These are phyloP conservation scores for Metarhizium guizhouense DNA, from an alignment of 2,329 filamentous ascomycete genomes.

Conservation along the genomic window DNA sequence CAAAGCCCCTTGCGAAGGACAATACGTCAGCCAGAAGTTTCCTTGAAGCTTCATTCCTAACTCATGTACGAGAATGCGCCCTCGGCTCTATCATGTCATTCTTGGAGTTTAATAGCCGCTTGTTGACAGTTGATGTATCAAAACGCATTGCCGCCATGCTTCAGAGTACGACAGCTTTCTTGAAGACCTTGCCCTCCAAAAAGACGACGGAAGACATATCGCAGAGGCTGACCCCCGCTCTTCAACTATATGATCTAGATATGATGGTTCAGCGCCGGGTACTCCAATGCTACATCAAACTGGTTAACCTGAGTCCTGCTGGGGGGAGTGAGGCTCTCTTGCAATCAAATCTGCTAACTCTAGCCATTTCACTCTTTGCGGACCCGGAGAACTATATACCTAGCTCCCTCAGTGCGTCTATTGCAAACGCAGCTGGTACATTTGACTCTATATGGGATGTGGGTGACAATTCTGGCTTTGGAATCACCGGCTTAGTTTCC, in stretches of 20 bases:
- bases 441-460: conserved; percentile 96
- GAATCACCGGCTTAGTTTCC: conserved; percentile 75
- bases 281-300: conserved; percentile 86
- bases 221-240: conserved; percentile 71
- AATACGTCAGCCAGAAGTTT: conserved; percentile 76
- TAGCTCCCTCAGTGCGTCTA: conserved; percentile 79
- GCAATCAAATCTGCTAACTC: conserved; percentile 82
- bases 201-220: conserved; percentile 81
- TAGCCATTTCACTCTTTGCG: conserved; percentile 85
- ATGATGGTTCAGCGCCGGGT: conserved; percentile 90
- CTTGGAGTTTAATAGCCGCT: conserved; percentile 81
- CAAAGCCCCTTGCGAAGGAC: conserved; percentile 88
- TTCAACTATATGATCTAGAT: conserved; percentile 84
- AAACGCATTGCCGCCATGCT: conserved; percentile 90
- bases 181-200: conserved; percentile 75
- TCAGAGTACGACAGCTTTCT: conserved; percentile 83
- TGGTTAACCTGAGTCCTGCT: conserved; percentile 79
- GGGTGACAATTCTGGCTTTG: conserved; percentile 89
- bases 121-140: conserved; percentile 88
- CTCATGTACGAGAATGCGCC: conserved; percentile 91
- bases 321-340: conserved; percentile 78
- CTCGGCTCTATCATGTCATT: conserved; percentile 87
- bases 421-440: conserved; percentile 78
- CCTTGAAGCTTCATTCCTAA: conserved; percentile 84
- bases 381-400: conserved; percentile 84